Conservation (phyloP, 2,329 filamentous ascomycete species). For the Verruconis gallopava region DNA sequence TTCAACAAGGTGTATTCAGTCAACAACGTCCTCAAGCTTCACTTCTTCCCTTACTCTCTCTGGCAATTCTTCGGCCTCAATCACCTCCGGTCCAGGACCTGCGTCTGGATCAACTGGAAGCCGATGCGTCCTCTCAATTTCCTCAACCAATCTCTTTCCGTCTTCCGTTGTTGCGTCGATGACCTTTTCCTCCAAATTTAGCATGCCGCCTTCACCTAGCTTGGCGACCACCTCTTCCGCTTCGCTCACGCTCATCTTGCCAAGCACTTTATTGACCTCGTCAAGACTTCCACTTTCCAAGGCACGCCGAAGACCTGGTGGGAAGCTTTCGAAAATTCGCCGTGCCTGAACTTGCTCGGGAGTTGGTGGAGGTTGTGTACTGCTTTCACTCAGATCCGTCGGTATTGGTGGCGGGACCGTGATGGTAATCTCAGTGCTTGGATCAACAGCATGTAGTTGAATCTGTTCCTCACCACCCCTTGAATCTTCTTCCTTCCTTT, state of each 20-base stretch:
- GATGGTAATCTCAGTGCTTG: conserved; percentile 84
- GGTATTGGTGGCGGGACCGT: conserved; percentile 54
- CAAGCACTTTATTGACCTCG: conserved; percentile 74
- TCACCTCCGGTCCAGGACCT: background rate
- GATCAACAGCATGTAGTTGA: conserved; percentile 91
- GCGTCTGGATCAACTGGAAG: conserved; percentile 19
- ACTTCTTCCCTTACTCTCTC: background rate
- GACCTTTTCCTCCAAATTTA: conserved; percentile 84
- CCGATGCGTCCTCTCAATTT: conserved; percentile 39
- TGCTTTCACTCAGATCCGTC: conserved; percentile 14
- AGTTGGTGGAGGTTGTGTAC: conserved; percentile 48
- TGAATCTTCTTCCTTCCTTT: conserved; percentile 33
- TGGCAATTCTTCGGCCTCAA: background rate
- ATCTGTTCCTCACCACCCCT: conserved; percentile 78
- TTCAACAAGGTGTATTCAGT: too few relatives aligned
- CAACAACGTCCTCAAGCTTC: background rate
- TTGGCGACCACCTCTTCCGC: conserved; percentile 75
- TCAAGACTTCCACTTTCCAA: conserved; percentile 83
- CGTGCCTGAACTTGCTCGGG: conserved; percentile 42
- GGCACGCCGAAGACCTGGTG: conserved; percentile 66
- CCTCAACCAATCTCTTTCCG: conserved; percentile 62
- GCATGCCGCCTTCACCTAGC: conserved; percentile 70
- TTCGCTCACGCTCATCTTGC: conserved; percentile 77
- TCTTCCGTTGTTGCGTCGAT: conserved; percentile 91
- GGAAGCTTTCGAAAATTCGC: conserved; percentile 74